A percentile compares a stretch with the other conserved stretches of the same genome.
Conservation (phyloP, 345 rosid genomes). For the Iberis pinnata region DNA sequence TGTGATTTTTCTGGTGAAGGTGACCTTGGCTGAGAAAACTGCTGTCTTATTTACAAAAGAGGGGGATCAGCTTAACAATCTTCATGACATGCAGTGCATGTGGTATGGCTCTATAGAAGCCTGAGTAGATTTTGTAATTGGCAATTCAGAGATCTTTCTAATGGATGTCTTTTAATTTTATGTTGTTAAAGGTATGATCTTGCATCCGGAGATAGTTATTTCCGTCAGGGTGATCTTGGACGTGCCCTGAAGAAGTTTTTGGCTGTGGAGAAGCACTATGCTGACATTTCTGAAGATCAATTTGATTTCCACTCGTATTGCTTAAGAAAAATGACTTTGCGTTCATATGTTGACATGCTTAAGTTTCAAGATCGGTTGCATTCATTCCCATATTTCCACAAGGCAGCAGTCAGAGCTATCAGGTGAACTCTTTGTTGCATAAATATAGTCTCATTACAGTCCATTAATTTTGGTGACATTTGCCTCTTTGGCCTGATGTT, state of each 20-base stretch:
- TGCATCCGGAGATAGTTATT: constrained; percentile 93
- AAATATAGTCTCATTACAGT: constrained; percentile 2
- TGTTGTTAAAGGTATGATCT: constrained; percentile 75
- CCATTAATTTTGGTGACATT: constrained; percentile 5
- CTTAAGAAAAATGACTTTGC: constrained; percentile 92
- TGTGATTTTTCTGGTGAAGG: constrained; percentile 37
- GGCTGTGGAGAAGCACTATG: constrained; percentile 98
- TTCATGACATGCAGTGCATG: constrained; percentile 99
- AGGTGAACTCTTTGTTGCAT: constrained; percentile 42
- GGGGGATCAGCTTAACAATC: constrained; percentile 96
- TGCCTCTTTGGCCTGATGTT: constrained; percentile 12
- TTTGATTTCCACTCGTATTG: constrained; percentile 99
- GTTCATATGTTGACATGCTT: constrained; percentile 95
- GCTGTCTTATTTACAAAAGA: constrained; percentile 93
- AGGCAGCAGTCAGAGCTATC: constrained; percentile 91
- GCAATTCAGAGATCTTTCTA: constrained; percentile 15
- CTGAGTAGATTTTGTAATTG: neutral
- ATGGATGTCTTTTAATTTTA: constrained; percentile 13
- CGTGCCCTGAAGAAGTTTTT: constrained; percentile 86
- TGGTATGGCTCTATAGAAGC: constrained; percentile 51
- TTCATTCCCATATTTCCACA: constrained; percentile 84
- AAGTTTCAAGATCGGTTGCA: constrained; percentile 96
- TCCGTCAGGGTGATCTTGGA: constrained; percentile 95
- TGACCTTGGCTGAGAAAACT: constrained; percentile 84
- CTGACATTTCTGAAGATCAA: constrained; percentile 96